Evolutionary conservation across 257 asterid genomes (phyloP).

Genomic region (Scutellaria galericulata): DNA sequence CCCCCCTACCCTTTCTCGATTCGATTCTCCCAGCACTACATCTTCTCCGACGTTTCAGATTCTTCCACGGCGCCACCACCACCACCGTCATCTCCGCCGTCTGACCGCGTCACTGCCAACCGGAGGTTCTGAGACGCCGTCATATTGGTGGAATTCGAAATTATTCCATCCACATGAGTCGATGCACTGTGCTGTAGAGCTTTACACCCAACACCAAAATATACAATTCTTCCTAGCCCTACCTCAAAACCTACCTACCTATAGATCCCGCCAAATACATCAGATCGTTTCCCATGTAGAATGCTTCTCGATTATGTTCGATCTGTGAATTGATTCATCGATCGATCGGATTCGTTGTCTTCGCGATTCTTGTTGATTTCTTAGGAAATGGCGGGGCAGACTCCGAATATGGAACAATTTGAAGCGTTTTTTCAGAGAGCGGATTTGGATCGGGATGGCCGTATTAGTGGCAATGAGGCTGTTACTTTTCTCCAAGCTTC

Average conservation of each 20-base stretch:
- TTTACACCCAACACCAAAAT: constrained; percentile 33
- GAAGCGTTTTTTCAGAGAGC: constrained; percentile 85
- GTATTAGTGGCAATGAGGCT: constrained; percentile 89
- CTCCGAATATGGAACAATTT: constrained; percentile 69
- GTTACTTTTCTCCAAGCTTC: constrained; percentile 77
- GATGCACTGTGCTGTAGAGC: constrained; percentile 45
- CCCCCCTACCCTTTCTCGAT: constrained; percentile 40
- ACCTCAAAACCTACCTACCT: constrained; percentile 24
- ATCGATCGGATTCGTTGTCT: constrained; percentile 42
- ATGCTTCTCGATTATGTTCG: constrained; percentile 40
- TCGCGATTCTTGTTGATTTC: constrained; percentile 29
- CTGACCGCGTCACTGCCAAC: constrained; percentile 1
- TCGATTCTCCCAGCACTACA: constrained; percentile 37
- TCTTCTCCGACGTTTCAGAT: constrained; percentile 39
- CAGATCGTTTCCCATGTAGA: constrained; percentile 31
- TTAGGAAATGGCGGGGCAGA: constrained; percentile 51
- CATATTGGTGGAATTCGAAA: constrained; percentile 31
- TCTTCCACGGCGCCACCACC: constrained; percentile 36
- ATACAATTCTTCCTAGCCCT: constrained; percentile 21
- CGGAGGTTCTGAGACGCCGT: constrained; percentile 28
- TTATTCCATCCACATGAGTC: constrained; percentile 29
- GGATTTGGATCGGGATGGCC: constrained; percentile 96
- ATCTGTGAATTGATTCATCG: constrained; percentile 47
- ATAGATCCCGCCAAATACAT: constrained; percentile 37
- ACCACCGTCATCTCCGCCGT: constrained; percentile 20